These are phyloP conservation scores for Clavaria fumosa DNA, from an alignment of 768 basidiomycete genomes.

Conservation along the genomic window DNA sequence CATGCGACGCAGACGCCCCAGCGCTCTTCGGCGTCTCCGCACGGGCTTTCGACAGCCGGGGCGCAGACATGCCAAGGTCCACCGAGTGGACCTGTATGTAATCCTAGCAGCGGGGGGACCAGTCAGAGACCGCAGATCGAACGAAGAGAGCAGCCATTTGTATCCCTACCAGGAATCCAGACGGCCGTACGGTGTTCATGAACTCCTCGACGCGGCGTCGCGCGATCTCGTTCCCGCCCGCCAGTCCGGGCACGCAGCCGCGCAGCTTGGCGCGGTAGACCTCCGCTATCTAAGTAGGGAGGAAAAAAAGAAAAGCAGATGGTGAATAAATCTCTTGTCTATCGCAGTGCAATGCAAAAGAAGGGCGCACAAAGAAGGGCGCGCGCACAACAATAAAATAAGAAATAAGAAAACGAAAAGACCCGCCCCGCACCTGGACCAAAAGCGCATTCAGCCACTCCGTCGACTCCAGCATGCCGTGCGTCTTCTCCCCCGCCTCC, in stretches of 20 bases:
- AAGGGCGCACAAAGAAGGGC: too few relatives aligned
- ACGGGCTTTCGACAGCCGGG: constrained; percentile 57
- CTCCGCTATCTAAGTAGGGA: constrained; percentile 37
- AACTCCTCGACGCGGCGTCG: constrained; percentile 69
- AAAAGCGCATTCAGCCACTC: constrained; percentile 87
- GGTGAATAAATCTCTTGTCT: not conserved
- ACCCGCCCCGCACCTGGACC: constrained; percentile 41
- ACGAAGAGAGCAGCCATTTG: too few relatives aligned
- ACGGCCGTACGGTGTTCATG: constrained; percentile 62
- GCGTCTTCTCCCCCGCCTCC: too few relatives aligned
- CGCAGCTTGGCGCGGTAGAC: constrained; percentile 68
- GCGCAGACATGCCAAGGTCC: constrained; percentile 69
- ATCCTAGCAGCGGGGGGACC: constrained; percentile 55
- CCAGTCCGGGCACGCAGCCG: constrained; percentile 47
- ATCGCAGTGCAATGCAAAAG: too few relatives aligned
- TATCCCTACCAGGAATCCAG: constrained; percentile 51
- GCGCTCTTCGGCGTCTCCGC: constrained; percentile 23
- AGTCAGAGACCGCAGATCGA: too few relatives aligned
- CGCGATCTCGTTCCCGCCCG: constrained; percentile 73
- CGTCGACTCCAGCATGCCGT: constrained; percentile 70
- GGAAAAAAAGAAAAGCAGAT: not conserved
- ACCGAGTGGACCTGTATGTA: constrained; percentile 76
- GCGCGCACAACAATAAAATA: too few relatives aligned
- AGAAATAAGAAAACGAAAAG: constrained; percentile 1
- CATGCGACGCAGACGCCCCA: constrained; percentile 17